Base-by-base conservation (phyloP, 2,329 filamentous ascomycete species). In the Didymella glomerata region DNA sequence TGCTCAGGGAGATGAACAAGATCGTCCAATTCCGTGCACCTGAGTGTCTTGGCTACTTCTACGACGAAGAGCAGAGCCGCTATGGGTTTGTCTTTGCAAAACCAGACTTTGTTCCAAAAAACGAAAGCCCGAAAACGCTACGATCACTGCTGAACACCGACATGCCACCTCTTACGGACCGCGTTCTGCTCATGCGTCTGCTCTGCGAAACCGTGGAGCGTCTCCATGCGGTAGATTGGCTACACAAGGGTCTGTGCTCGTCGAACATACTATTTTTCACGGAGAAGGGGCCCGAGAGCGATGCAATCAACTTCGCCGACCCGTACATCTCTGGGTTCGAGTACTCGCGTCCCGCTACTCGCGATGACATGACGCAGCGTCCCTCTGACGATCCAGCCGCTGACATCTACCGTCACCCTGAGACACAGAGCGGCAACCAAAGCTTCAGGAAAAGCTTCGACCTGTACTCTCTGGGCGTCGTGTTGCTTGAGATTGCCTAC, bases 231-330 rank as follows among this genome's bases (percentile, higher is more conserved):
- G 83, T 85, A 1, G 81, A 84, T 60, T 86, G 84, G 84, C 77
- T 86, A 6, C 84, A 86, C 75, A 86, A 87, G 64, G 83, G 83
- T n/a, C 76, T 86, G 5, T 81, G 84, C 13, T 82, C 80, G 57
- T 76, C 83, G 54, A 86, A 84, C 65, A 77, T 86, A 28, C 68
- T 86, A 11, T 85, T 86, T 69, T 85, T 84, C 67, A 28, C 11
- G 4, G 14, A 14, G 13, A 14, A 48, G 28, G 7, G 70, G 59
- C 53, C 61, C 22, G 11, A 30, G 58, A n/a, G n/a, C 2, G 46
- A 47, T 3, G 62, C 65, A 8, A 72, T 82, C 41, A 74, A 81
- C 57, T 80, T 78, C 54, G 62, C 65, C 10, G 70, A 75, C 30
- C 83, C 82, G 0, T 81, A 78, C 59, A 74, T 86, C 38, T 82